Conservation (phyloP, 2,329 filamentous ascomycete genomes). For the Hymenoscyphus infarciens region DNA sequence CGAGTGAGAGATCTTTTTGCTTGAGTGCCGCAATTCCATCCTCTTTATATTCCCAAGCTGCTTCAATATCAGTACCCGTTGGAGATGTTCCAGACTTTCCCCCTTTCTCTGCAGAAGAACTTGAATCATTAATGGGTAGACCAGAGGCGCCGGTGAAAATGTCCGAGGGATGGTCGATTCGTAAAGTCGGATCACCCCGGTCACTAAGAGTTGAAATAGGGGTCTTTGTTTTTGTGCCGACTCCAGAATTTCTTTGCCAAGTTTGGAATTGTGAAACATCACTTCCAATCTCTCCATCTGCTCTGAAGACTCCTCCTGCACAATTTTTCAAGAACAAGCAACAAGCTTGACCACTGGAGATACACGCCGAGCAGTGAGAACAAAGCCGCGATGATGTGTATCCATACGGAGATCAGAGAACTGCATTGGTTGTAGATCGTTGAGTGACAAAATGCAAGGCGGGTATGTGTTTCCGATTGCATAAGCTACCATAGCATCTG, state of each 20-base stretch:
- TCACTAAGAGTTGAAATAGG: conserved; percentile 33
- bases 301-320: conserved; percentile 17
- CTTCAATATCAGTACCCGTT: neutral
- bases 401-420: conserved; percentile 36
- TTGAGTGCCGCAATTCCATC: neutral
- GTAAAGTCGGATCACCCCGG: conserved; percentile 5
- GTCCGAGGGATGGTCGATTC: too few relatives aligned
- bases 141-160: too few relatives aligned
- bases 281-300: conserved; percentile 19
- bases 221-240: conserved; percentile 30
- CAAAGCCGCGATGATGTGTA: conserved; percentile 40
- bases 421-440: conserved; percentile 25
- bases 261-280: conserved; percentile 35
- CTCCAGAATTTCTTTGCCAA: conserved; percentile 36
- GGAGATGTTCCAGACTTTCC: neutral
- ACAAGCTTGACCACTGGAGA: conserved; percentile 28
- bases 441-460: conserved; percentile 14
- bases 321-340: conserved; percentile 35
- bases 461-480: conserved; percentile 15
- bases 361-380: conserved; percentile 29
- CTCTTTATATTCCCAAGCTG: neutral
- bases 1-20: too few relatives aligned
- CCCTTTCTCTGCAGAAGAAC: neutral
- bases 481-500: neutral
- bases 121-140: neutral